Base-by-base conservation (phyloP, 108 stramenopile genomes). In the Skeletonema tropicum region DNA sequence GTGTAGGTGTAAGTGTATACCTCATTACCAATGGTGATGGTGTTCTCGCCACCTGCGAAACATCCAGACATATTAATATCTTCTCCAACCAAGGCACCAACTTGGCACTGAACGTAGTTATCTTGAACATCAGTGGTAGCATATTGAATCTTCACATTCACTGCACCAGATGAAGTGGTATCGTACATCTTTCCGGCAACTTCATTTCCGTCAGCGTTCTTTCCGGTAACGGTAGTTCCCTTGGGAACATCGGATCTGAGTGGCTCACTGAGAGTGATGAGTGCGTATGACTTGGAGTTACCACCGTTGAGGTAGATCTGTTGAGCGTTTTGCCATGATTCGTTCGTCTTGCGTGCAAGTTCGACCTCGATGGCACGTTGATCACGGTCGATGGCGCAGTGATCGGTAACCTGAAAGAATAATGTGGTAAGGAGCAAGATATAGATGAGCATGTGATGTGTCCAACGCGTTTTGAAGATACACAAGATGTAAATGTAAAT, bases 301-400 rank as follows among this genome's bases (percentile, higher is more conserved):
- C 80, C 89, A 21, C 94, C 94, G 1, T 91, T 25, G 32, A 68
- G 42, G 72, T 91, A 95, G 69, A 92, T 80, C 9, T 61, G 26
- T 12, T 52, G 38, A 5, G 94, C 91, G 23, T 41, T 35, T 2
- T 42, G 70, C 62, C 84, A 88, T 17, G 82, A 64, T 26, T 70
- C 77, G 13, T 57, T 39, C 12, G 78, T 83, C 2, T 42, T 35
- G 17, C 35, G 12, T 6, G 67, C 78, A 7, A 91, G 75, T n/a
- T 66, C 63, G 11, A 35, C 57, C 33, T 90, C 89, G 31, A 95
- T 89, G 13, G 76, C 85, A 30, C 33, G 48, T 83, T 92, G 90
- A 76, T 95, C 94, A 11, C 85, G 74, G 71, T 92, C 94, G 64
- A 95, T 83, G 23, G 89, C 84, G 48, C 69, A 72, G 77, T 92